Evolutionary conservation across 495 filamentous ascomycete genomes (phyloP).

Genomic region (Penicillium paradoxum): DNA sequence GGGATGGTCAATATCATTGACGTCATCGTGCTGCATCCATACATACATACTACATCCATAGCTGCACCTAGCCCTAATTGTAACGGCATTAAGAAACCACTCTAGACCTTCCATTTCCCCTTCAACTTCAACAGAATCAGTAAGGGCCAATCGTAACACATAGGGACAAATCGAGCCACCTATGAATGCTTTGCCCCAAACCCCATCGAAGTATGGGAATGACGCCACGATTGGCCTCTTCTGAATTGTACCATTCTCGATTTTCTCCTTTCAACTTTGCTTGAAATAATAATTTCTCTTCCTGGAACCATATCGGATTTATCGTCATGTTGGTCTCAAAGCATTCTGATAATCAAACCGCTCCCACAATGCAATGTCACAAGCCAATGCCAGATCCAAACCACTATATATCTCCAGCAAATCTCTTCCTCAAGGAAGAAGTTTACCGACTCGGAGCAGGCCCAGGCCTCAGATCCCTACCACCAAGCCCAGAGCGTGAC

Average conservation of each 20-base stretch:
- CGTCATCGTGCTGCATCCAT: neutral
- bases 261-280: neutral
- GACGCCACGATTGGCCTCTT: slow-evolving; percentile 2
- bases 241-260: neutral
- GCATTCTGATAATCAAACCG: neutral
- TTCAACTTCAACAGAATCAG: neutral
- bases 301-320: neutral
- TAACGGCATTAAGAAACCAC: neutral
- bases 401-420: slow-evolving; percentile 10
- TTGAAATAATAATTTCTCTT: neutral
- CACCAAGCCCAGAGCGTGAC: slow-evolving; percentile 22
- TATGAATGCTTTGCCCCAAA: neutral
- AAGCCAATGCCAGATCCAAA: neutral
- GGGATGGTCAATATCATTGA: neutral
- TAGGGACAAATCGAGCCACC: neutral
- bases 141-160: neutral
- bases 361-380: neutral
- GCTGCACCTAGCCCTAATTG: neutral
- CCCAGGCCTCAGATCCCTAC: slow-evolving; percentile 24
- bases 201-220: neutral
- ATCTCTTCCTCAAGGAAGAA: slow-evolving; percentile 26
- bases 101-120: neutral
- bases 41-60: neutral
- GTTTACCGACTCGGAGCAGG: slow-evolving; percentile 25
- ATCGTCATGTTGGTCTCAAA: neutral